Evolutionary conservation across 2,329 filamentous ascomycete genomes (phyloP), one percentile per base, ranked within the genome.

Genomic region (Scorias spongiosa): DNA sequence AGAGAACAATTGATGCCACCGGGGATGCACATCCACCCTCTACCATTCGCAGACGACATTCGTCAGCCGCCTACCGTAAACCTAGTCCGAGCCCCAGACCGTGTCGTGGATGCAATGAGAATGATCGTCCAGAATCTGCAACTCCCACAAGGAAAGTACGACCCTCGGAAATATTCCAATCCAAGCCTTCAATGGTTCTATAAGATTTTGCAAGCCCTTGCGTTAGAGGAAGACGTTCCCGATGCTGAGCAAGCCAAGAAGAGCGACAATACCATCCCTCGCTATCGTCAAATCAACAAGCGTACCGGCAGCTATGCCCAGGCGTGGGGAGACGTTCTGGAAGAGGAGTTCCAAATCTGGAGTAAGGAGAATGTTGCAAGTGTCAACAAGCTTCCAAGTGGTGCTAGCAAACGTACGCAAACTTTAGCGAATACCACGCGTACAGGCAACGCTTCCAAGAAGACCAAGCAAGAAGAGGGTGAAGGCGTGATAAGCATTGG

Each of bases 181-280:
- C 53, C 54, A 57, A 75, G 84, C 8, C 70, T 98, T 18, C 91
- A 98, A 64, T 98, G 89, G 88, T 91, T 96, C 66, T 98, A 96
- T 68, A 81, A 78, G 48, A 93, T 98, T 39, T 68, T 98, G 1
- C 91, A 98, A 63, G 82, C 84, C 6, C 72, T 95, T 45, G 91
- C 91, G 0, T 70, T 98, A 1, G 88, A 94, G 30, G 91, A 98
- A 59, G 88, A 95, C 51, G 66, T 93, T 1, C 88, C 88, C 0
- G 80, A 83, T 15, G 11, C 15, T 5, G 32, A 36, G 9, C 32
- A 36, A 15, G 20, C 20, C 12, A 65, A 72, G 39, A 69, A 75
- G 2, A 74, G 80, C 41, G 91, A 98, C 57, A 80, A 82, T 50
- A 96, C 91, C 0, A 60, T 84, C 11, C 91, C 91, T 1, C 85